Evolutionary conservation across 257 asterid species (phyloP).

Genomic region (Paraleonurus japonicus): DNA sequence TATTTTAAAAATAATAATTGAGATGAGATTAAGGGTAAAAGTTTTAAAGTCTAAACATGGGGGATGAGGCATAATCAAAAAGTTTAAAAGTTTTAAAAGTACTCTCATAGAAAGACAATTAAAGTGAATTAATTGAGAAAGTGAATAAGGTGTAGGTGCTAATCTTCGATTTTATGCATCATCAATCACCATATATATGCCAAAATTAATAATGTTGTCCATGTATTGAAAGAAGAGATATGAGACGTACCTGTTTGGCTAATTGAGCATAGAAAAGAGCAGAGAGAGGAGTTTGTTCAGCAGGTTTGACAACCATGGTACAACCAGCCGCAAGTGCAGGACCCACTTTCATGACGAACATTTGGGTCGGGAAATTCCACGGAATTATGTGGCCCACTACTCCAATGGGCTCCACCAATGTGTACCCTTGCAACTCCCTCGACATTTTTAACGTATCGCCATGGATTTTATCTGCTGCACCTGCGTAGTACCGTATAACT

Average conservation of each 20-base stretch:
- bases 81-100: no score
- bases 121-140: no score
- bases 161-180: no score
- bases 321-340: slow-evolving; percentile 64
- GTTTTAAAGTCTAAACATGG: no score
- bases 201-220: no score
- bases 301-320: slow-evolving; percentile 59
- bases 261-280: slow-evolving; percentile 51
- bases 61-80: no score
- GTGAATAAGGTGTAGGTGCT: no score
- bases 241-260: slow-evolving; percentile 37
- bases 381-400: slow-evolving; percentile 62
- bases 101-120: no score
- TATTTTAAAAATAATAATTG: no score
- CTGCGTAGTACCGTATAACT: slow-evolving; percentile 51
- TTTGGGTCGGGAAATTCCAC: slow-evolving; percentile 56
- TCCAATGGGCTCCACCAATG: slow-evolving; percentile 56
- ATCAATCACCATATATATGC: no score
- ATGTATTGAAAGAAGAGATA: no score
- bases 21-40: no score
- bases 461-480: slow-evolving; percentile 62
- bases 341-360: slow-evolving; percentile 56
- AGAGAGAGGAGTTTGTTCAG: slow-evolving; percentile 66
- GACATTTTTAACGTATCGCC: slow-evolving; percentile 55
- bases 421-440: slow-evolving; percentile 43